Conservation (phyloP, 1,284 basidiomycete species). For the Trametes versicolor region DNA sequence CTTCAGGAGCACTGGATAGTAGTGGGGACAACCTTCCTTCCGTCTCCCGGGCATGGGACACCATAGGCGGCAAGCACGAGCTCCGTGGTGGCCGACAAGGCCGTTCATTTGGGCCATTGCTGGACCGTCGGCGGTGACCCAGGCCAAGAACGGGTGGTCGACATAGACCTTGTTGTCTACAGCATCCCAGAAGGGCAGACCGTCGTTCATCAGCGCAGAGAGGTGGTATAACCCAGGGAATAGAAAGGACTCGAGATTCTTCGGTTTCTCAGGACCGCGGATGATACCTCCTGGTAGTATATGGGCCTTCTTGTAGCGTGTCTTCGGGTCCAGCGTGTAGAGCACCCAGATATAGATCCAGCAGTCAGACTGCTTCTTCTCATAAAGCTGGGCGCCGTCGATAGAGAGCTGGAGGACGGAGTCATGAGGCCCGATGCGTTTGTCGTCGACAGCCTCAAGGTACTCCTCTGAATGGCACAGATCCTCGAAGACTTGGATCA, state of each 20-base stretch:
- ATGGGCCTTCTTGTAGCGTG: not conserved
- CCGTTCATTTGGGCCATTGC: not conserved
- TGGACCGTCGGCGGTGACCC: not conserved
- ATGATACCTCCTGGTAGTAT: not conserved
- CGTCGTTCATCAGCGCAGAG: not conserved
- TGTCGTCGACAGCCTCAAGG: not conserved
- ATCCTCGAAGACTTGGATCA: not conserved
- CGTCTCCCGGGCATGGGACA: not conserved
- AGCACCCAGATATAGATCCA: constrained; percentile 1
- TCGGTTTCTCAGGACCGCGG: not conserved
- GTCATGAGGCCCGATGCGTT: not conserved
- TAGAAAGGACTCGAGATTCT: not conserved
- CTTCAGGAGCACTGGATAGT: not conserved
- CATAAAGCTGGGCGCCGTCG: not conserved
- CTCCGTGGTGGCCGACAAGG: not conserved
- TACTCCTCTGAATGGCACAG: not conserved
- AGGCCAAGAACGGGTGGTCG: not conserved
- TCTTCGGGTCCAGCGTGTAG: not conserved
- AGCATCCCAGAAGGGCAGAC: not conserved
- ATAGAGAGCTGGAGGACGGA: not conserved
- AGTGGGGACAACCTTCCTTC: not conserved
- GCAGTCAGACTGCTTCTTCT: not conserved
- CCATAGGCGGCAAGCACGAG: not conserved
- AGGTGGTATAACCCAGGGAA: not conserved
- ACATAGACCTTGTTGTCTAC: not conserved